Percentiles rank a stretch among this genome's conserved stretches.
Evolutionary conservation across 768 basidiomycete species (phyloP).

Genomic region (Candolleomyces eurysporus): DNA sequence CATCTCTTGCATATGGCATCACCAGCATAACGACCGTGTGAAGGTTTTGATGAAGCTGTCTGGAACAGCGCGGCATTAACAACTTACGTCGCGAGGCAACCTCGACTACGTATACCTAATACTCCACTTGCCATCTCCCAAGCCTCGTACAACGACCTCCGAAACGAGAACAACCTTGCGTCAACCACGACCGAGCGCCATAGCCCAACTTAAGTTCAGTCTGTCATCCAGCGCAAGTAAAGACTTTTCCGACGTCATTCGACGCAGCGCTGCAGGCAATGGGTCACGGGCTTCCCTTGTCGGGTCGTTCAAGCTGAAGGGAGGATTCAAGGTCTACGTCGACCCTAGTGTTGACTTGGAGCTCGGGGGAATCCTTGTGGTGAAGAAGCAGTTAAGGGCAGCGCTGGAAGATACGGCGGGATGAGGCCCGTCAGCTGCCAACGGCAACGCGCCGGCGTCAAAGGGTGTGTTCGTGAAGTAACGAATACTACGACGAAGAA

Average conservation of each 20-base stretch:
- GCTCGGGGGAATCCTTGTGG: conserved; percentile 65
- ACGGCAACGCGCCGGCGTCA: not conserved
- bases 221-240: conserved; percentile 35
- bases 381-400: conserved; percentile 69
- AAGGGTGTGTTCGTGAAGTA: conserved; percentile 46
- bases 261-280: conserved; percentile 40
- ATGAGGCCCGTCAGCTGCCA: conserved; percentile 33
- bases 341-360: conserved; percentile 66
- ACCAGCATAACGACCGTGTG: no score
- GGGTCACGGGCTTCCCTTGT: not conserved
- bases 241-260: conserved; percentile 61
- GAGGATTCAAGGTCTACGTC: conserved; percentile 70
- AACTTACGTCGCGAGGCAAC: no score
- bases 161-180: conserved; percentile 4
- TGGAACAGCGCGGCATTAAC: no score
- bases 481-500: conserved; percentile 47
- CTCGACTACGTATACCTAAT: no score
- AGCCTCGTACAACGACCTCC: not conserved
- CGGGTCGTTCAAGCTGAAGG: conserved; percentile 11
- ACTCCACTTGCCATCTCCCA: conserved; percentile 11
- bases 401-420: conserved; percentile 58
- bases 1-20: no score
- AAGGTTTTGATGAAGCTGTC: no score
- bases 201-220: conserved; percentile 65
- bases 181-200: conserved; percentile 38